These are phyloP conservation scores for Daldinia grandis DNA, from an alignment of 495 filamentous ascomycete genomes.

Conservation along the genomic window DNA sequence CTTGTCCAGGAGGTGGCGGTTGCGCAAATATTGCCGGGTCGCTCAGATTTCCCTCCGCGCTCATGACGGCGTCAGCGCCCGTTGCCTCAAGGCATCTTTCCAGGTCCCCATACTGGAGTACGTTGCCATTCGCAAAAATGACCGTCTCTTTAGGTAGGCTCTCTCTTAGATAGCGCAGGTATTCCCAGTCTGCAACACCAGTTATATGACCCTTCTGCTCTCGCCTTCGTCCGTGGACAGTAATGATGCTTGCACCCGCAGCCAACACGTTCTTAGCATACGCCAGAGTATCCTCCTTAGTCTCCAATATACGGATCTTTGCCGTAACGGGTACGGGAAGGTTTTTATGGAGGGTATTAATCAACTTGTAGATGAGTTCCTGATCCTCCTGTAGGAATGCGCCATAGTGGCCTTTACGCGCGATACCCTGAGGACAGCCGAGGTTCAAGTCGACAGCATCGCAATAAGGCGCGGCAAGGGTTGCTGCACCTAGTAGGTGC, in stretches of 20 bases:
- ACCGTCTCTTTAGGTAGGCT: constrained; percentile 87
- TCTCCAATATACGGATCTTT: constrained; percentile 92
- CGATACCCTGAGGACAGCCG: constrained; percentile 98
- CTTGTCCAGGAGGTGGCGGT: constrained; percentile 67
- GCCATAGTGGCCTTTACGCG: constrained; percentile 87
- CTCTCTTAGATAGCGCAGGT: constrained; percentile 82
- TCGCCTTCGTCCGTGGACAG: constrained; percentile 86
- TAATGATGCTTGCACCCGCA: constrained; percentile 90
- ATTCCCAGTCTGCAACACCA: constrained; percentile 89
- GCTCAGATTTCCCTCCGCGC: constrained; percentile 90
- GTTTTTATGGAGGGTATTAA: constrained; percentile 76
- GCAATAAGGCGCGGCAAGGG: constrained; percentile 79
- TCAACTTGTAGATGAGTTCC: constrained; percentile 78
- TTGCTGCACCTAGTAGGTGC: constrained; percentile 77
- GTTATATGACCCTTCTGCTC: constrained; percentile 98
- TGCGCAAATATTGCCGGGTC: constrained; percentile 87
- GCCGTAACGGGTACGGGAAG: constrained; percentile 87
- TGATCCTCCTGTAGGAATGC: constrained; percentile 95
- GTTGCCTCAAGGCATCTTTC: constrained; percentile 81
- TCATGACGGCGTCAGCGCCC: constrained; percentile 93
- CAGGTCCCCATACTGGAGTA: constrained; percentile 84
- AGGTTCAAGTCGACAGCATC: constrained; percentile 97
- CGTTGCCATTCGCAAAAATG: constrained; percentile 96
- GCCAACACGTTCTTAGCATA: constrained; percentile 89
- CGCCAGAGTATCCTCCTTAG: constrained; percentile 81